These are phyloP conservation scores for Colletotrichum scovillei DNA, from an alignment of 2,329 filamentous ascomycete genomes.

Conservation along the genomic window DNA sequence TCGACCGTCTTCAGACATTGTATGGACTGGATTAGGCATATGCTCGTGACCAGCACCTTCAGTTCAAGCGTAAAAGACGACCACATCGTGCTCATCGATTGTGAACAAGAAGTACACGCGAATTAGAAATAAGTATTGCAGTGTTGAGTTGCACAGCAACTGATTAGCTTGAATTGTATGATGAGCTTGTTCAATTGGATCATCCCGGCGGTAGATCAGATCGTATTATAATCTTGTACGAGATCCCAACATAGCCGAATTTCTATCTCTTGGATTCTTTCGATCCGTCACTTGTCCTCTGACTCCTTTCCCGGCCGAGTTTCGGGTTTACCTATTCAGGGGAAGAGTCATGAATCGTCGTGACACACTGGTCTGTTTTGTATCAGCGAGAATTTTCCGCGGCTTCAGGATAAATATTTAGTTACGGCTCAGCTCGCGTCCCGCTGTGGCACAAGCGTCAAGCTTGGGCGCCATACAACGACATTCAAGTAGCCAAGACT, in stretches of 20 bases:
- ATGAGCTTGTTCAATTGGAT: not conserved
- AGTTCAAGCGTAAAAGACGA: not conserved
- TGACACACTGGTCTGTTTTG: not conserved
- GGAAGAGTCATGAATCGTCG: not conserved
- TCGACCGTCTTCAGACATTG: not conserved
- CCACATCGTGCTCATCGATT: not conserved
- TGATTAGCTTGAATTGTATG: not conserved
- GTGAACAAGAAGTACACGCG: not conserved
- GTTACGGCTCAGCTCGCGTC: not conserved
- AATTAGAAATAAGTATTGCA: not conserved
- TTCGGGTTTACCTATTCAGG: not conserved
- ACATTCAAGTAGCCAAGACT: not conserved
- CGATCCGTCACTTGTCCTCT: not conserved
- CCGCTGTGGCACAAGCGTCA: not conserved
- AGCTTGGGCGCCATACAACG: not conserved
- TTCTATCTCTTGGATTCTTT: not conserved
- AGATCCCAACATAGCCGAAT: not conserved
- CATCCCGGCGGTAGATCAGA: too few species aligned
- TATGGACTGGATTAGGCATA: not conserved
- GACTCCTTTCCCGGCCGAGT: not conserved
- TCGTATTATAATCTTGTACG: too few species aligned
- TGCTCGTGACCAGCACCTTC: not conserved
- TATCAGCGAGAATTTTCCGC: not conserved
- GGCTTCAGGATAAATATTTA: not conserved
- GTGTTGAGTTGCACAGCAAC: too few species aligned